These are phyloP conservation scores for Metschnikowia rubicola DNA, from an alignment of 805 yeast species.

Conservation along the genomic window DNA sequence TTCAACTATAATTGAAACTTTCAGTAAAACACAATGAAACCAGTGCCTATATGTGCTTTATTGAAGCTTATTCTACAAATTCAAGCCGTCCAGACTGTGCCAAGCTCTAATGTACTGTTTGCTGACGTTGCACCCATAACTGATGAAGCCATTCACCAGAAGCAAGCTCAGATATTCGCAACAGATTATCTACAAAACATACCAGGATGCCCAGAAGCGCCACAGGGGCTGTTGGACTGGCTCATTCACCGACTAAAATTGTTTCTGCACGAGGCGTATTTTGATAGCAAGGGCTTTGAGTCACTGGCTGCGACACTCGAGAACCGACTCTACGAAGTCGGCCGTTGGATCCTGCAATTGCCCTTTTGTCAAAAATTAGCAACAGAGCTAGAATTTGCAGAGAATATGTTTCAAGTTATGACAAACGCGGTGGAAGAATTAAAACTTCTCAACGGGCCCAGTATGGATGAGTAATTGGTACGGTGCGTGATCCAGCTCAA, in stretches of 20 bases:
- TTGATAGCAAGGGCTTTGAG: not conserved
- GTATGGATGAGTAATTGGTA: not conserved
- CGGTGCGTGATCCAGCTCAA: not conserved
- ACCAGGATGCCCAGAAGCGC: not conserved
- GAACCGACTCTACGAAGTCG: not conserved
- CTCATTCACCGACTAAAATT: not conserved
- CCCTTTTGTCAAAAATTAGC: not conserved
- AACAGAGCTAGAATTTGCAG: not conserved
- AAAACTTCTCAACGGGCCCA: not conserved
- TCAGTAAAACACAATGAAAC: too few relatives aligned
- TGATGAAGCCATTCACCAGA: too few relatives aligned
- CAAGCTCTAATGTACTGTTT: too few relatives aligned
- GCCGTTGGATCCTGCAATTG: not conserved
- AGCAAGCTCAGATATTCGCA: not conserved
- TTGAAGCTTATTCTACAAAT: too few relatives aligned
- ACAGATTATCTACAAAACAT: not conserved
- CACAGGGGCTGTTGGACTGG: not conserved
- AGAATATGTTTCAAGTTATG: not conserved
- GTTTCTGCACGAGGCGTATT: not conserved
- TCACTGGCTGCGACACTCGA: not conserved
- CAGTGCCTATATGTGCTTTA: too few relatives aligned
- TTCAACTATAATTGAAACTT: too few relatives aligned
- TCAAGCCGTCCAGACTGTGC: too few relatives aligned
- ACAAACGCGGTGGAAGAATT: not conserved
- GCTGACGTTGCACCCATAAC: too few relatives aligned